Evolutionary conservation across 768 basidiomycete genomes (phyloP).

Genomic region (Tulasnella sp.): DNA sequence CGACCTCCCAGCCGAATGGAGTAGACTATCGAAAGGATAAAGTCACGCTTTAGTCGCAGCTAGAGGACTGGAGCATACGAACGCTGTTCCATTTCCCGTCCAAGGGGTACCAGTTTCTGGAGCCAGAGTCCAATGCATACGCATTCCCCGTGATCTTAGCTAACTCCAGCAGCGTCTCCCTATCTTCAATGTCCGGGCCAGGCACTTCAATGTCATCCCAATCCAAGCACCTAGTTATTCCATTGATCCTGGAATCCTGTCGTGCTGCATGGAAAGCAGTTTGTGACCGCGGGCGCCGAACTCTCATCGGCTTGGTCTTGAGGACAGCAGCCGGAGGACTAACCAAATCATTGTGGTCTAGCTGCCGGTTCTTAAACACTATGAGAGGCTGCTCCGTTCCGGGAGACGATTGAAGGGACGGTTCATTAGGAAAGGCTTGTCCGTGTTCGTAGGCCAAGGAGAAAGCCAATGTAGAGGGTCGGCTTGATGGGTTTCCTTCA

Average conservation of each 20-base stretch:
- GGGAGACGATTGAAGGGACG: background rate
- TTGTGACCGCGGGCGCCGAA: conserved; percentile 11
- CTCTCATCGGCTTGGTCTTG: background rate
- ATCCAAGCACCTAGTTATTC: conserved; percentile 21
- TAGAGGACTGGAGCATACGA: conserved; percentile 18
- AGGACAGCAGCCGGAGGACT: background rate
- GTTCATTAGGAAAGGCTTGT: background rate
- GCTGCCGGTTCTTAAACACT: background rate
- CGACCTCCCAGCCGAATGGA: conserved; percentile 84
- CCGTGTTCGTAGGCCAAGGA: background rate
- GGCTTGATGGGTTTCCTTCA: background rate
- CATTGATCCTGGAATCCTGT: background rate
- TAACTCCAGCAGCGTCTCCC: conserved; percentile 59
- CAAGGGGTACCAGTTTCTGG: conserved; percentile 61
- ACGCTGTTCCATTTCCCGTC: conserved; percentile 52
- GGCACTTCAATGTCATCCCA: conserved; percentile 58
- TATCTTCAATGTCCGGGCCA: conserved; percentile 61
- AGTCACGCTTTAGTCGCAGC: background rate
- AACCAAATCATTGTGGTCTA: background rate
- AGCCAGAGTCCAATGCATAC: conserved; percentile 47
- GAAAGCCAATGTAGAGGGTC: background rate
- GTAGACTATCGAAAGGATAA: conserved; percentile 32
- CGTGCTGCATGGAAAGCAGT: conserved; percentile 10
- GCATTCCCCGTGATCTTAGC: conserved; percentile 89
- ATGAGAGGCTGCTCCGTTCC: background rate